Conservation (phyloP, 2,329 filamentous ascomycete species). For the Cytospora leucostoma region DNA sequence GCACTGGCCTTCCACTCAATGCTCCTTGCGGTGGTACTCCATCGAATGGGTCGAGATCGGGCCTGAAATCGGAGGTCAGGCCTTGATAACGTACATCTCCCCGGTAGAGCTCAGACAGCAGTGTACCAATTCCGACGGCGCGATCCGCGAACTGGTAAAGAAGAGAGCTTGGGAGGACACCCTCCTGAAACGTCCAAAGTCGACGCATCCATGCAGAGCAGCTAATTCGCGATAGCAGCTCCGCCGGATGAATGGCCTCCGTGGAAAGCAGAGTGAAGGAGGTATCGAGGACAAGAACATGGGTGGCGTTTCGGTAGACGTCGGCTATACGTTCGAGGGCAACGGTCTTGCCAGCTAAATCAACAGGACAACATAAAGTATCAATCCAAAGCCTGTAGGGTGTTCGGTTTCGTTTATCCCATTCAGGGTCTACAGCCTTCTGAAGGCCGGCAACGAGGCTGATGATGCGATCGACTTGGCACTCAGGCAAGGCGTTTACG, state of each 20-base stretch:
- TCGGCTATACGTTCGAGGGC: constrained; percentile 39
- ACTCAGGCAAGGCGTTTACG: constrained; percentile 36
- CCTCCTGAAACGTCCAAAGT: constrained; percentile 43
- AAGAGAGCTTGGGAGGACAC: constrained; percentile 35
- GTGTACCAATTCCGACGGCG: constrained; percentile 26
- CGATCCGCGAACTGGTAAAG: constrained; percentile 39
- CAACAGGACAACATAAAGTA: constrained; percentile 39
- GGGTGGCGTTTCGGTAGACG: constrained; percentile 37
- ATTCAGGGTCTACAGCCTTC: not conserved
- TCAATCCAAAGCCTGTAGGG: constrained; percentile 38
- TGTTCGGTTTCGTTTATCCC: not conserved
- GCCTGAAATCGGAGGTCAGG: not conserved
- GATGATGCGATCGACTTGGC: constrained; percentile 35
- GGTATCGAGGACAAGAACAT: constrained; percentile 40
- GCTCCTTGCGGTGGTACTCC: not conserved
- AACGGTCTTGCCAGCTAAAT: constrained; percentile 31
- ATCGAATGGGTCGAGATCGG: not conserved
- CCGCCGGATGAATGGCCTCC: constrained; percentile 27
- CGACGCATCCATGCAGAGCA: constrained; percentile 42
- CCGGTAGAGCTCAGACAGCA: not conserved
- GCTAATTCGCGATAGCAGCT: constrained; percentile 36
- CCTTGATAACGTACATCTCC: not conserved
- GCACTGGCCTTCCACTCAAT: not conserved
- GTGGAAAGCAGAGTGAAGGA: constrained; percentile 33
- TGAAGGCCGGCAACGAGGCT: constrained; percentile 27